Percentiles rank a stretch among this genome's conserved stretches.
Conservation (phyloP, 2,329 filamentous ascomycete genomes). For the Cylindrodendrum hubeiense region DNA sequence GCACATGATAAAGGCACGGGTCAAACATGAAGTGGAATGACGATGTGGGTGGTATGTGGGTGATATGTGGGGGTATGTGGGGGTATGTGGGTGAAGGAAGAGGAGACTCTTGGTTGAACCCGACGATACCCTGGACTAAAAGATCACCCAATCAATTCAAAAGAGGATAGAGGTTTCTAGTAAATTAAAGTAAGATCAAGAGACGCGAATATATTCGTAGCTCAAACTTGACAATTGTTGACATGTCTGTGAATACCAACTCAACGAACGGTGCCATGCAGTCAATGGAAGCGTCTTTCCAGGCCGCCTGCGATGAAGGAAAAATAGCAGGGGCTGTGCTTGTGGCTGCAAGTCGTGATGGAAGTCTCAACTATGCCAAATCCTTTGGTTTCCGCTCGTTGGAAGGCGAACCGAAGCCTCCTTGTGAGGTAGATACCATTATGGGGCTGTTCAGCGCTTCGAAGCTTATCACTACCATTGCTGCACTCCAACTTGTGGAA, state of each 20-base stretch:
- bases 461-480: not conserved
- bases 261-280: not conserved
- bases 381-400: constrained; percentile 1
- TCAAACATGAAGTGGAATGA: not conserved
- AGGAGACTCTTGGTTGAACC: not conserved
- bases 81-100: not conserved
- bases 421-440: not conserved
- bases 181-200: too few species aligned
- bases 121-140: not conserved
- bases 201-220: too few species aligned
- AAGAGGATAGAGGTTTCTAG: too few species aligned
- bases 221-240: not conserved
- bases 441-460: not conserved
- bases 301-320: not conserved
- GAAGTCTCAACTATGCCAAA: not conserved
- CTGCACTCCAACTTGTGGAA: not conserved
- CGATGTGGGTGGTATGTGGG: not conserved
- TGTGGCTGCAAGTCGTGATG: not conserved
- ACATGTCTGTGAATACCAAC: too few species aligned
- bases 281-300: not conserved
- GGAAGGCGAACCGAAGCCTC: not conserved
- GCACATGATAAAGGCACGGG: too few species aligned
- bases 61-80: not conserved
- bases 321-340: not conserved
- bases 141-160: not conserved